Evolutionary conservation across 352 stramenopile genomes (phyloP).

Genomic region (Phytophthora capsici): DNA sequence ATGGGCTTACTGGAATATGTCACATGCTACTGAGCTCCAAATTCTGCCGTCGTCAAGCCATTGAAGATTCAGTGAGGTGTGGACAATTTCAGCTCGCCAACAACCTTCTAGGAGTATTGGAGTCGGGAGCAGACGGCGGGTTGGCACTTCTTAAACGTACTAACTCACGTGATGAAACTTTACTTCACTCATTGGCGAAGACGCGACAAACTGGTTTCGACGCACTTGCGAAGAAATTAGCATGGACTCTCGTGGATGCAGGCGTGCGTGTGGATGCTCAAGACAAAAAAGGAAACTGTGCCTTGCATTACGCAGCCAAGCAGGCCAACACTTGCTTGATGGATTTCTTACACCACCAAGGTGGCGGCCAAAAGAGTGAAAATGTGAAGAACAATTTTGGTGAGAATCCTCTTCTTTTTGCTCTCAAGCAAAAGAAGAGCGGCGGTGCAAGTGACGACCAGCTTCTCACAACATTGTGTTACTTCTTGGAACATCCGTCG

Average conservation of each 20-base stretch:
- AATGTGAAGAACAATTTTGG: slow-evolving; percentile 52
- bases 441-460: slow-evolving; percentile 26
- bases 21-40: slow-evolving; percentile 80
- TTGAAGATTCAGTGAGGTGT: slow-evolving; percentile 75
- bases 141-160: slow-evolving; percentile 40
- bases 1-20: slow-evolving; percentile 75
- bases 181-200: slow-evolving; percentile 70
- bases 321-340: slow-evolving; percentile 64
- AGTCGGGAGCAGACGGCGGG: slow-evolving; percentile 48
- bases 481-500: slow-evolving; percentile 48
- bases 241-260: slow-evolving; percentile 71
- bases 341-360: slow-evolving; percentile 77
- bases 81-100: slow-evolving; percentile 75
- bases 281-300: slow-evolving; percentile 51
- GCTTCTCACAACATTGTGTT: slow-evolving; percentile 51
- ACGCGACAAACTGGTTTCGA: slow-evolving; percentile 59
- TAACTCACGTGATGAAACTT: slow-evolving; percentile 56
- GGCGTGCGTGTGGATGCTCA: slow-evolving; percentile 37
- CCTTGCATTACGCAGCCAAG: slow-evolving; percentile 67
- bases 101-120: slow-evolving; percentile 68
- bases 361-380: slow-evolving; percentile 28
- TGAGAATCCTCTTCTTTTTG: slow-evolving; percentile 63
- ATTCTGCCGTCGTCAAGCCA: slow-evolving; percentile 74
- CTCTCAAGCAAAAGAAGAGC: slow-evolving; percentile 53
- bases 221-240: slow-evolving; percentile 58